A percentile compares a stretch with the other conserved stretches of the same genome.
These are phyloP conservation scores for Herpetospermum pedunculosum DNA, from an alignment of 306 rosid species.

Conservation along the genomic window DNA sequence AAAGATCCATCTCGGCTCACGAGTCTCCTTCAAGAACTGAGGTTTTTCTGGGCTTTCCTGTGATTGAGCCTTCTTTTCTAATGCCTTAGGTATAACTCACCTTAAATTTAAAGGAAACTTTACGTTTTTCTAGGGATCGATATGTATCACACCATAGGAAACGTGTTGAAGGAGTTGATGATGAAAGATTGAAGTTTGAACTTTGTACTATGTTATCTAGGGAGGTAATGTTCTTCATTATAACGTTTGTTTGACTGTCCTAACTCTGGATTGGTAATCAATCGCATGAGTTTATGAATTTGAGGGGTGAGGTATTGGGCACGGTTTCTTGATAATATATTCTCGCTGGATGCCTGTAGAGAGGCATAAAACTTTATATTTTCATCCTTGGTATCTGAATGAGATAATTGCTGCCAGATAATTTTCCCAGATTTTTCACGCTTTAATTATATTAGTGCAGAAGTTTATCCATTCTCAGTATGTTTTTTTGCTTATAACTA, in stretches of 20 bases:
- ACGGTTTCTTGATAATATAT: neutral
- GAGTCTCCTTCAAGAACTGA: constrained; percentile 54
- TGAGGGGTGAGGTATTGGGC: neutral
- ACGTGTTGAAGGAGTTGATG: constrained; percentile 68
- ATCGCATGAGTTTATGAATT: neutral
- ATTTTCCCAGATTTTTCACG: neutral
- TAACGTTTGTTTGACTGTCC: neutral
- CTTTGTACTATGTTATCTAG: constrained; percentile 62
- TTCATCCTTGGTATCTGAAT: neutral
- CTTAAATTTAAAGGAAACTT: neutral
- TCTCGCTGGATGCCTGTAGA: neutral
- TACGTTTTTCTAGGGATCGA: constrained; percentile 47
- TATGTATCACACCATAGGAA: constrained; percentile 48
- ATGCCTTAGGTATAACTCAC: neutral
- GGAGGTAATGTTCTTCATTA: constrained; percentile 44
- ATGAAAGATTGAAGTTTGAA: constrained; percentile 84
- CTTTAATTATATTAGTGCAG: neutral
- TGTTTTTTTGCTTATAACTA: neutral
- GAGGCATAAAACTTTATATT: neutral
- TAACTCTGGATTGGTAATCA: neutral
- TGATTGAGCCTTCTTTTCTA: neutral
- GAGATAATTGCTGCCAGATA: neutral
- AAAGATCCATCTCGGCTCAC: constrained; percentile 65
- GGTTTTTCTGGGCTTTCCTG: constrained; percentile 20
- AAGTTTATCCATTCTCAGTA: neutral